Percentiles rank a stretch among this genome's conserved stretches.
These are phyloP conservation scores for Lepiota brunneoincarnata DNA, from an alignment of 768 basidiomycete genomes.

Conservation along the genomic window DNA sequence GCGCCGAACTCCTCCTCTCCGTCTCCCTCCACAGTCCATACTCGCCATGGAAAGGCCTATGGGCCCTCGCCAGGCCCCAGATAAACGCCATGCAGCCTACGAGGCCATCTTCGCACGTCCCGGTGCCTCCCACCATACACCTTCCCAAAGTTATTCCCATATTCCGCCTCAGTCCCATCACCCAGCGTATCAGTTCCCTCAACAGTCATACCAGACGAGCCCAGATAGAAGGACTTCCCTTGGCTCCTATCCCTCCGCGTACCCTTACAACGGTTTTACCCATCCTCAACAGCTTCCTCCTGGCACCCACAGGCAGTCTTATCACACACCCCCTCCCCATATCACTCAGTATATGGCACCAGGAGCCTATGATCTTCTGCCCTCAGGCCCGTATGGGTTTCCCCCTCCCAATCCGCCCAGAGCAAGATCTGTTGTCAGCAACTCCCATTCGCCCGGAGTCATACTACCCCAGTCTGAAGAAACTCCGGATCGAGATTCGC, in stretches of 20 bases:
- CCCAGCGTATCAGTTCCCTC: slow-evolving; percentile 18
- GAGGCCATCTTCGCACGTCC: slow-evolving; percentile 87
- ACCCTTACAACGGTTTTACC: slow-evolving; percentile 22
- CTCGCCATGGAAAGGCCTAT: slow-evolving; percentile 44
- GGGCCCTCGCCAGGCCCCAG: slow-evolving; percentile 58
- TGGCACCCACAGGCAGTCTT: slow-evolving; percentile 34
- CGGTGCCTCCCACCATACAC: slow-evolving; percentile 50
- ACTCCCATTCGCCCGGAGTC: slow-evolving; percentile 34
- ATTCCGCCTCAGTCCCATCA: slow-evolving; percentile 23
- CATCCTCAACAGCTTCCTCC: slow-evolving; percentile 18
- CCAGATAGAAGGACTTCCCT: slow-evolving; percentile 49
- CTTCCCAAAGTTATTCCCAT: slow-evolving; percentile 22
- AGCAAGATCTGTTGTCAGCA: slow-evolving; percentile 49
- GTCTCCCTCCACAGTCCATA: slow-evolving; percentile 14
- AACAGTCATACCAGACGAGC: slow-evolving; percentile 24
- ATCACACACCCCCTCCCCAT: slow-evolving; percentile 31
- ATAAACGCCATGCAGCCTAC: slow-evolving; percentile 80
- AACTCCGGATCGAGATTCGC: slow-evolving; percentile 48
- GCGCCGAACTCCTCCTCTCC: slow-evolving; percentile 14
- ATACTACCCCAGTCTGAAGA: slow-evolving; percentile 45
- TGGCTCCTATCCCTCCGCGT: slow-evolving; percentile 31
- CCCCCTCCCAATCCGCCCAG: slow-evolving; percentile 35
- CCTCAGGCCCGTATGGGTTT: slow-evolving; percentile 22
- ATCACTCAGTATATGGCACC: slow-evolving; percentile 20
- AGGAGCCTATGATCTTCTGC: slow-evolving; percentile 25